Evolutionary conservation across 2,329 filamentous ascomycete species (phyloP).

Genomic region (Penicillium sp.): DNA sequence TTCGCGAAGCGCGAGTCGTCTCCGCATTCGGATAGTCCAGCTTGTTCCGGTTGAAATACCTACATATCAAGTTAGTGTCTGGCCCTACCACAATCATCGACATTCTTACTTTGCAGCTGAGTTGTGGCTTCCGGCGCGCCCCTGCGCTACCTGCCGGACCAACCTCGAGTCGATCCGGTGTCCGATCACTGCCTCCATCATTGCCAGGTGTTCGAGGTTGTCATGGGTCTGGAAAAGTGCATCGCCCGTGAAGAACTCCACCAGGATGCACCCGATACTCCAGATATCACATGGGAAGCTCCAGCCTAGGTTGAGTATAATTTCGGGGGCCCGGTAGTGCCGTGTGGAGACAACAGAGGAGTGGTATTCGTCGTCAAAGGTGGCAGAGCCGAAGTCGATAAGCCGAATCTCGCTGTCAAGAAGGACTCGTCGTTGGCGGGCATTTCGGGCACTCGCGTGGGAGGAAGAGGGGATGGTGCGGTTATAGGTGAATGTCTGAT

Average conservation of each 20-base stretch:
- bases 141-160: constrained; percentile 50
- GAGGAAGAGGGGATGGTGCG: constrained; percentile 63
- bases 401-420: constrained; percentile 63
- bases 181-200: constrained; percentile 63
- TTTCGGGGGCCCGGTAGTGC: constrained; percentile 64
- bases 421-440: constrained; percentile 59
- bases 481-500: constrained; percentile 67
- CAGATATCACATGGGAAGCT: constrained; percentile 65
- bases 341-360: constrained; percentile 63
- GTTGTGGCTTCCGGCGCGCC: constrained; percentile 48
- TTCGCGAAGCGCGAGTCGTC: constrained; percentile 59
- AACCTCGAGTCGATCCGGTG: constrained; percentile 53
- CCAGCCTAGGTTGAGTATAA: constrained; percentile 64
- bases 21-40: constrained; percentile 61
- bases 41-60: constrained; percentile 54
- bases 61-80: constrained; percentile 34
- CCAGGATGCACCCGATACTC: constrained; percentile 65
- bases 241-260: constrained; percentile 65
- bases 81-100: constrained; percentile 13
- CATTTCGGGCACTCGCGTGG: constrained; percentile 53
- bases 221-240: constrained; percentile 66
- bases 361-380: constrained; percentile 65
- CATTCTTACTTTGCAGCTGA: constrained; percentile 53
- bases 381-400: constrained; percentile 65
- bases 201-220: constrained; percentile 63